phyloP scores from a whole-genome alignment of 768 basidiomycete genomes.

The Xerocomus brunneocitrinus region DNA sequence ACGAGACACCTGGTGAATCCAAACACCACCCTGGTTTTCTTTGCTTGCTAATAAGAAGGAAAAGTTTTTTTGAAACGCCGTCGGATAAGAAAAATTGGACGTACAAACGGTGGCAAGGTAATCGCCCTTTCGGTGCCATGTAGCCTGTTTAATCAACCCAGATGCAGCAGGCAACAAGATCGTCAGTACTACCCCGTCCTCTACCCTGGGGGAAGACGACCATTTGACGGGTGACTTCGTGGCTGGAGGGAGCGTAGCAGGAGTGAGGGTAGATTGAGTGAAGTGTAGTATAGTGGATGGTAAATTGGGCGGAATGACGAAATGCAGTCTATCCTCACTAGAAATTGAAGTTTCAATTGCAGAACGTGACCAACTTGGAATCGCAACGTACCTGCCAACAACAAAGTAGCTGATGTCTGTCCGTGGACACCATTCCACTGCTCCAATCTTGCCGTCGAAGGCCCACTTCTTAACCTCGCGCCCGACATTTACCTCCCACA shows the following conservation, averaged over 20 bases:
- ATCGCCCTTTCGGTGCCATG: conserved; percentile 94
- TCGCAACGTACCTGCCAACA: conserved; percentile 64
- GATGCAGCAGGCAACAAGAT: conserved; percentile 60
- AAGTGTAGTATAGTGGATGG: conserved; percentile 51
- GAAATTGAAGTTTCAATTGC: conserved; percentile 9
- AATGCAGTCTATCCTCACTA: conserved; percentile 80
- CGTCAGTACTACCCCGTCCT: conserved; percentile 56
- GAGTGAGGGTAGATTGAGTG: conserved; percentile 61
- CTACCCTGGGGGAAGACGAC: conserved; percentile 43
- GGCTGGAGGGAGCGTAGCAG: conserved; percentile 55
- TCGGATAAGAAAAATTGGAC: conserved; percentile 32
- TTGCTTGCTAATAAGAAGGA: conserved; percentile 44
- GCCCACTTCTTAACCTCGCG: conserved; percentile 85
- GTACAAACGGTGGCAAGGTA: conserved; percentile 93
- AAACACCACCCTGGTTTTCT: conserved; percentile 77
- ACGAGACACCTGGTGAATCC: conserved; percentile 93
- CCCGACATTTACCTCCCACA: conserved; percentile 93
- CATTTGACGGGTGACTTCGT: conserved; percentile 69
- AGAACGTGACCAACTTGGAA: conserved; percentile 5
- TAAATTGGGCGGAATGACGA: conserved; percentile 77
- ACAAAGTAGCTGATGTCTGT: conserved; percentile 75
- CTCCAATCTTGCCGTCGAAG: conserved; percentile 72
- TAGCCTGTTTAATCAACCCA: conserved; percentile 70
- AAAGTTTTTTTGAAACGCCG: conserved; percentile 11
- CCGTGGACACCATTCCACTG: conserved; percentile 92